A percentile compares a stretch with the other conserved stretches of the same genome.
Evolutionary conservation across 495 filamentous ascomycete genomes (phyloP).

Genomic region (Podospora bellae-mahoneyi): DNA sequence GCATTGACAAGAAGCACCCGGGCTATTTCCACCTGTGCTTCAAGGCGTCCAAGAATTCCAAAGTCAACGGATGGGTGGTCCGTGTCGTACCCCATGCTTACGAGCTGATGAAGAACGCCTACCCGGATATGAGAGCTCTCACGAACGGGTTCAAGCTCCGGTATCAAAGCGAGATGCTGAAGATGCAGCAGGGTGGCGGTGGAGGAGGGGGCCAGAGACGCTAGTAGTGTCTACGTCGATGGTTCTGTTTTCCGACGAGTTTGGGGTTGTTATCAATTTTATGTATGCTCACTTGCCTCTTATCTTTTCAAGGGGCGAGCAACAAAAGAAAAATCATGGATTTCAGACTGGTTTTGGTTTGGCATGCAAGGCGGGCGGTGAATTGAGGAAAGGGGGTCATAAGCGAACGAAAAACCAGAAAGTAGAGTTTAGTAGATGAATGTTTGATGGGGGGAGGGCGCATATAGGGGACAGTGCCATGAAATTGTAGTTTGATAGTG

Average conservation of each 20-base stretch:
- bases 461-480: too few species aligned
- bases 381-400: too few species aligned
- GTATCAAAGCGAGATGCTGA: constrained; percentile 49
- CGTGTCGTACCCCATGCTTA: constrained; percentile 84
- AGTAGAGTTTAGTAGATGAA: too few species aligned
- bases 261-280: too few species aligned
- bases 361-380: too few species aligned
- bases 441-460: too few species aligned
- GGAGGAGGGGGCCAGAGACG: neutral
- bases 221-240: neutral
- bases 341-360: too few species aligned
- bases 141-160: constrained; percentile 75
- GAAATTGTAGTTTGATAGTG: too few species aligned
- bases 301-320: too few species aligned
- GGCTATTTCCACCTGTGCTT: constrained; percentile 96
- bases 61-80: constrained; percentile 76
- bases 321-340: too few species aligned
- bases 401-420: too few species aligned
- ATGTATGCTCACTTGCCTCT: too few species aligned
- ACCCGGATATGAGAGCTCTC: constrained; percentile 89
- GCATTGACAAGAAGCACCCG: constrained; percentile 83
- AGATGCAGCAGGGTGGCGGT: constrained; percentile 39
- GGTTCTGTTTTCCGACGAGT: neutral
- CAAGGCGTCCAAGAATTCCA: constrained; percentile 75
- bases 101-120: constrained; percentile 78